These are phyloP conservation scores for Stachybotrys chlorohalonatus DNA, from an alignment of 2,329 filamentous ascomycete genomes.

Conservation along the genomic window DNA sequence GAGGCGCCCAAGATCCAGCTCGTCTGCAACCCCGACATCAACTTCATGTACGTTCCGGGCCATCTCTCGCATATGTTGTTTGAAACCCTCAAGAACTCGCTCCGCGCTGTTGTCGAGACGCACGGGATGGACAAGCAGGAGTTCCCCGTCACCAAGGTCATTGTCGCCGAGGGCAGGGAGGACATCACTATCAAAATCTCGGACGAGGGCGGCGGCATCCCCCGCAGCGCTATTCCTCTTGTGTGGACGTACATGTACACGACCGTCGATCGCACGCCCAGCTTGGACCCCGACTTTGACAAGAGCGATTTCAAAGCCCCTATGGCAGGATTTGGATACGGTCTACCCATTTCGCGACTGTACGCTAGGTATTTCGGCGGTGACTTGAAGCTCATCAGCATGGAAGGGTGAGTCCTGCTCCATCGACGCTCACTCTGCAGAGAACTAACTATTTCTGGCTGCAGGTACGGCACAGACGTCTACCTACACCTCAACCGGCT, in stretches of 20 bases:
- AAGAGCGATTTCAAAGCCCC: slow-evolving; percentile 99
- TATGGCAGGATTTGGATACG: slow-evolving; percentile 99
- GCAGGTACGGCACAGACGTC: slow-evolving; percentile 92
- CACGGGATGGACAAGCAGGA: slow-evolving; percentile 93
- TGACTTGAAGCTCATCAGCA: slow-evolving; percentile 94
- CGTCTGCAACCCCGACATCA: slow-evolving; percentile 84
- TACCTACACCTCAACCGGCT: slow-evolving; percentile 96
- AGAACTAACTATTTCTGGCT: slow-evolving; percentile 8
- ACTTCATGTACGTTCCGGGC: slow-evolving; percentile 99
- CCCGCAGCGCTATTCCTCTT: slow-evolving; percentile 82
- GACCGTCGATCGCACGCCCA: slow-evolving; percentile 92
- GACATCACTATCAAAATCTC: slow-evolving; percentile 99
- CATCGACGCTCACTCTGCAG: slow-evolving; percentile 1
- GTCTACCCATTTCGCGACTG: slow-evolving; percentile 82
- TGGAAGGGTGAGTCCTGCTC: slow-evolving; percentile 67
- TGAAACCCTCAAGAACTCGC: slow-evolving; percentile 96
- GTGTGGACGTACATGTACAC: slow-evolving; percentile 99
- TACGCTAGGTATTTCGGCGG: slow-evolving; percentile 97
- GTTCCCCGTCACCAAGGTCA: slow-evolving; percentile 94
- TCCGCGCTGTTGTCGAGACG: slow-evolving; percentile 91
- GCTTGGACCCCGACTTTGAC: slow-evolving; percentile 92
- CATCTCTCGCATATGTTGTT: slow-evolving; percentile 99
- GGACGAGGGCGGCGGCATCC: slow-evolving; percentile 94
- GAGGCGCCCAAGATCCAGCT: slow-evolving; percentile 95
- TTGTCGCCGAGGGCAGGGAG: slow-evolving; percentile 94